phyloP scores from a whole-genome alignment of 495 filamentous ascomycete species.

The Aspergillus asperescens region DNA sequence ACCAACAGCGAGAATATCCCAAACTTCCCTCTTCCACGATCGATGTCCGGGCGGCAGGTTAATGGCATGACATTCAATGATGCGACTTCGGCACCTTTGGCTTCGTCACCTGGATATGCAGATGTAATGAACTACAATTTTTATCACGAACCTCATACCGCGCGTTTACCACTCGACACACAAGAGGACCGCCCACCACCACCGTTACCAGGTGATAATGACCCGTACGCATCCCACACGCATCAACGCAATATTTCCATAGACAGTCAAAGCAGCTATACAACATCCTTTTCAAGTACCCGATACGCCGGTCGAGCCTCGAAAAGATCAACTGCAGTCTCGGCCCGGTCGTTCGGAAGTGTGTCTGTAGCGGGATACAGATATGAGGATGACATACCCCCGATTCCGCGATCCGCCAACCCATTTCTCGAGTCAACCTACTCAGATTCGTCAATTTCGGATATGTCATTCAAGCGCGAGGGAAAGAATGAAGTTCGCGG shows the following conservation, averaged over 20 bases:
- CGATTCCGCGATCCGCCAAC: slow-evolving; percentile 29
- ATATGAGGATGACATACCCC: slow-evolving; percentile 36
- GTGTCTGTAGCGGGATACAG: slow-evolving; percentile 29
- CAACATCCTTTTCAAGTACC: slow-evolving; percentile 42
- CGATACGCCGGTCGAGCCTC: slow-evolving; percentile 30
- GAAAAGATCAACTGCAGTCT: slow-evolving; percentile 29
- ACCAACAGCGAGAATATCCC: slow-evolving; percentile 59
- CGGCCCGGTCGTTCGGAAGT: slow-evolving; percentile 37
- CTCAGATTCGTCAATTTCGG: slow-evolving; percentile 25
- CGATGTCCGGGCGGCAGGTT: slow-evolving; percentile 29
- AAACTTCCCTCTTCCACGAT: slow-evolving; percentile 49
- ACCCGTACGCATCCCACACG: neutral
- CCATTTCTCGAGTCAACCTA: slow-evolving; percentile 23
- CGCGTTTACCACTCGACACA: slow-evolving; percentile 11
- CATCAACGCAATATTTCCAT: slow-evolving; percentile 33
- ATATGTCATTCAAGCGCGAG: slow-evolving; percentile 18
- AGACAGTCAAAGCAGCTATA: slow-evolving; percentile 43
- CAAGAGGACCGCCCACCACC: slow-evolving; percentile 24
- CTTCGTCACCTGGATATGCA: slow-evolving; percentile 17
- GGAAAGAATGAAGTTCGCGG: slow-evolving; percentile 26
- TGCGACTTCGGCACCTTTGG: slow-evolving; percentile 16
- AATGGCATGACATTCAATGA: slow-evolving; percentile 15
- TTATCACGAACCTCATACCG: slow-evolving; percentile 4
- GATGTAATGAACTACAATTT: neutral
- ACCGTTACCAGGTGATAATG: slow-evolving; percentile 25